Conservation (phyloP, 2,329 filamentous ascomycete species). For the Penicillium sclerotigenum region DNA sequence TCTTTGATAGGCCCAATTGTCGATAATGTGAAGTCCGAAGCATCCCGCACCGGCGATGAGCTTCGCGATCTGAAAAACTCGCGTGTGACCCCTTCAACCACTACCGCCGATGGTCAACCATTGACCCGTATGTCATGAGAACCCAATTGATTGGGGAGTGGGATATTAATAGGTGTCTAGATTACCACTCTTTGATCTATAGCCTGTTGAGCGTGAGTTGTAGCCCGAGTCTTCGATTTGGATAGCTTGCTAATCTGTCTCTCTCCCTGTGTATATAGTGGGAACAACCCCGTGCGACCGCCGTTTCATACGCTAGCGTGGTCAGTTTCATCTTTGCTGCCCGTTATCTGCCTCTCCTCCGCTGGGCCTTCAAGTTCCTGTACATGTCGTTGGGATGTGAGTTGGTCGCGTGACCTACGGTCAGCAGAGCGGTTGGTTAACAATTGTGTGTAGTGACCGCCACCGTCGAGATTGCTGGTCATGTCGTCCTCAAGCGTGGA, state of each 20-base stretch:
- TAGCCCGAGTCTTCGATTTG: background rate
- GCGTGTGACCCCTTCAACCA: constrained; percentile 52
- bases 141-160: background rate
- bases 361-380: constrained; percentile 59
- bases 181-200: constrained; percentile 67
- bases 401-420: constrained; percentile 31
- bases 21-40: constrained; percentile 56
- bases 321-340: constrained; percentile 60
- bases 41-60: constrained; percentile 55
- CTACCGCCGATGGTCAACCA: constrained; percentile 59
- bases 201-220: constrained; percentile 58
- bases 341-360: constrained; percentile 61
- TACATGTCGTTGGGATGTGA: constrained; percentile 59
- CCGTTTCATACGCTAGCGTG: constrained; percentile 56
- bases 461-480: constrained; percentile 56
- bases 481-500: constrained; percentile 55
- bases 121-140: constrained; percentile 53
- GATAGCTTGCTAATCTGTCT: constrained; percentile 4
- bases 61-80: constrained; percentile 57
- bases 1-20: constrained; percentile 50
- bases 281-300: constrained; percentile 64
- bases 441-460: constrained; percentile 48
- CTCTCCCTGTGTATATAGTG: constrained; percentile 46
- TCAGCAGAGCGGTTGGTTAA: constrained; percentile 8
- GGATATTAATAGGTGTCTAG: constrained; percentile 32